Evolutionary conservation across 163 green algal species (phyloP).

Genomic region (Trebouxia gelatinosa): DNA sequence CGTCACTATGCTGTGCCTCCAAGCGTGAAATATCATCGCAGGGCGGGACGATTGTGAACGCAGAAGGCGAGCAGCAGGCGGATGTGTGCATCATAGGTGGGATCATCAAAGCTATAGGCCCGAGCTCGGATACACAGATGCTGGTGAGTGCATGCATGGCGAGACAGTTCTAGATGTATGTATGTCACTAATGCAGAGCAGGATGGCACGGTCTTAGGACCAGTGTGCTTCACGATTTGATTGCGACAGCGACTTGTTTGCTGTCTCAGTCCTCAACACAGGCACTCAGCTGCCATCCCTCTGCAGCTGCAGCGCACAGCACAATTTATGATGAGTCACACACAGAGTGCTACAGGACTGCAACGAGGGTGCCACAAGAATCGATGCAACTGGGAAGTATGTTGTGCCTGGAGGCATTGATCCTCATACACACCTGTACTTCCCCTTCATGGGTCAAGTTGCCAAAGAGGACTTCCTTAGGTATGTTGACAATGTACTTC

Average conservation of each 20-base stretch:
- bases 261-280: background rate
- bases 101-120: slow-evolving; percentile 65
- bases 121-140: slow-evolving; percentile 1
- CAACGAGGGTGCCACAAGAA: slow-evolving; percentile 54
- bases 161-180: background rate
- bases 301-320: background rate
- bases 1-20: too few relatives aligned
- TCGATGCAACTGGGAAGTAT: slow-evolving; percentile 79
- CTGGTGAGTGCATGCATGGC: background rate
- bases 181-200: background rate
- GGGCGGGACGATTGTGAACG: slow-evolving; percentile 91
- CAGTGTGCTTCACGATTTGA: background rate
- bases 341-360: slow-evolving; percentile 45
- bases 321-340: background rate
- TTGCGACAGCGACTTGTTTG: slow-evolving; percentile 1
- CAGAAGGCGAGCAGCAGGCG: slow-evolving; percentile 61
- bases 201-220: background rate
- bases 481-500: slow-evolving; percentile 21
- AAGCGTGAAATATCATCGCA: too few relatives aligned
- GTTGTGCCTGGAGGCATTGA: slow-evolving; percentile 98
- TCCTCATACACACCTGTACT: slow-evolving; percentile 94
- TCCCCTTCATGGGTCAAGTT: slow-evolving; percentile 88
- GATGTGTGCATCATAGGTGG: slow-evolving; percentile 84
- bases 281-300: background rate
- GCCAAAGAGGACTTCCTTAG: slow-evolving; percentile 85